Conservation (phyloP, 306 rosid genomes). For the Dalbergia cultrata region DNA sequence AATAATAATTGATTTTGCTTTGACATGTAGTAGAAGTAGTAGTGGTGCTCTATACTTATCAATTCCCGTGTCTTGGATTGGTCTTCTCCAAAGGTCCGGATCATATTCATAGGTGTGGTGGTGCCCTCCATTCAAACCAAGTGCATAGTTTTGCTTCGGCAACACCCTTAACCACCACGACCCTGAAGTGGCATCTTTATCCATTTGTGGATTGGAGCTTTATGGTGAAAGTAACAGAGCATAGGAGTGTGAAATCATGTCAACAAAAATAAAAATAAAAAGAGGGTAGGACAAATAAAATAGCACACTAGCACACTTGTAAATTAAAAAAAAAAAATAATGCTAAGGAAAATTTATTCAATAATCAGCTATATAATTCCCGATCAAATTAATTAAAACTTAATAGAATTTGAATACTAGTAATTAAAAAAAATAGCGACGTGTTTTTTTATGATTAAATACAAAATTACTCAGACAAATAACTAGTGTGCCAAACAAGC, state of each 20-base stretch:
- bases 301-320: too few relatives aligned
- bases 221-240: conserved; percentile 62
- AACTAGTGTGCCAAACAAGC: conserved; percentile 64
- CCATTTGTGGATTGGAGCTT: conserved; percentile 51
- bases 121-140: conserved; percentile 42
- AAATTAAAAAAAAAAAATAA: too few relatives aligned
- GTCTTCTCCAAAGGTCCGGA: not conserved
- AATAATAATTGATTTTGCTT: conserved; percentile 31
- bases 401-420: too few relatives aligned
- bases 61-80: conserved; percentile 27
- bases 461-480: not conserved
- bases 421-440: too few relatives aligned
- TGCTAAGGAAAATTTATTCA: too few relatives aligned
- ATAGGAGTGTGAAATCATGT: conserved; percentile 55
- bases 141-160: conserved; percentile 51
- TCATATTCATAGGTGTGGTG: conserved; percentile 10
- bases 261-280: not conserved
- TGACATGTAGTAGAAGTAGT: conserved; percentile 41
- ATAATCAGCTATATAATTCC: too few relatives aligned
- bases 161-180: conserved; percentile 54
- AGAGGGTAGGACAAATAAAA: conserved; percentile 14
- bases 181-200: conserved; percentile 47
- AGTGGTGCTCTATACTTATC: not conserved
- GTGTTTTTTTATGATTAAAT: not conserved
- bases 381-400: too few relatives aligned